phyloP scores from a whole-genome alignment of 2,329 filamentous ascomycete genomes.

The Keithomyces neogunnii region DNA sequence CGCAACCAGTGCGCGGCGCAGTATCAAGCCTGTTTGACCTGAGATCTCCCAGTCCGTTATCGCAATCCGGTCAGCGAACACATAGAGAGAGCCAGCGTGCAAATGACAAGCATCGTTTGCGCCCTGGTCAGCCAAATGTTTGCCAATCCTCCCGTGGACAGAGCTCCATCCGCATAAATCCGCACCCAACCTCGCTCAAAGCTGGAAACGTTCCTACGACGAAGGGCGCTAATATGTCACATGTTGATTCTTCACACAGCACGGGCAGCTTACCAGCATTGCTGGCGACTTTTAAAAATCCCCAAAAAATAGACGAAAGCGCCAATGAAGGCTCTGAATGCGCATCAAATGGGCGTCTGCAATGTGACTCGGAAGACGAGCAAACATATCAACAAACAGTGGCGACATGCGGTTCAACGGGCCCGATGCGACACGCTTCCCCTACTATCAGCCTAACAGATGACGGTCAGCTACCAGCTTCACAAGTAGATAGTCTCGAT shows the following conservation, averaged over 20 bases:
- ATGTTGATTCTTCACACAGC: not conserved
- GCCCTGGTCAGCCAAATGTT: not conserved
- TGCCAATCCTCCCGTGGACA: not conserved
- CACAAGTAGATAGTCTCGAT: not conserved
- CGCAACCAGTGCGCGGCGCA: constrained; percentile 14
- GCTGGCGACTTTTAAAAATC: not conserved
- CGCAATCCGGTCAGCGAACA: constrained; percentile 1
- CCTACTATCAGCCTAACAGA: not conserved
- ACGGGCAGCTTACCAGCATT: too few relatives aligned
- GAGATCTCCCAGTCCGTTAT: not conserved
- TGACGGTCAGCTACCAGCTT: not conserved
- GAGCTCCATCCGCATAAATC: not conserved
- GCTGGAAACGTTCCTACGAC: not conserved
- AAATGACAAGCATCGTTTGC: not conserved
- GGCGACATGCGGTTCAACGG: constrained; percentile 2
- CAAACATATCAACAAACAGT: not conserved
- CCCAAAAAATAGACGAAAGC: not conserved
- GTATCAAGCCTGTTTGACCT: constrained; percentile 3
- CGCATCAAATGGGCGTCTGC: not conserved
- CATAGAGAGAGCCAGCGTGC: not conserved
- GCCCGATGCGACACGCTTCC: not conserved
- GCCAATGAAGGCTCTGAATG: not conserved
- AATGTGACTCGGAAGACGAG: not conserved
- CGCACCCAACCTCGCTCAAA: not conserved
- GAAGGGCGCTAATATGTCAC: not conserved